Evolutionary conservation across 345 rosid species (phyloP).

Genomic region (Litchi chinensis): DNA sequence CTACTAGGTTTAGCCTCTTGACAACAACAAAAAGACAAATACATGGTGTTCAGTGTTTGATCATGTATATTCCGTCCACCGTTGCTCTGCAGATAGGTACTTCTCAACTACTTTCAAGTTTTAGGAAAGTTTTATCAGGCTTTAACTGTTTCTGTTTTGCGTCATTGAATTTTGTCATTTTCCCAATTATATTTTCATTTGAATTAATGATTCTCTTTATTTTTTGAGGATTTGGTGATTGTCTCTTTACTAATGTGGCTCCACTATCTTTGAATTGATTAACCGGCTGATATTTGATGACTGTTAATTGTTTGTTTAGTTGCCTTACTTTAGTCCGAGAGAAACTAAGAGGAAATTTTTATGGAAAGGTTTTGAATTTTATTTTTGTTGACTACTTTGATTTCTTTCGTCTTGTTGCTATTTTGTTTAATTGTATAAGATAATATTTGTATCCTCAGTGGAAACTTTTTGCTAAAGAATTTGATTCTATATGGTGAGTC

Average conservation of each 20-base stretch:
- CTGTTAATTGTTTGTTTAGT: too few species aligned
- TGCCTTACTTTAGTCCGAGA: background rate
- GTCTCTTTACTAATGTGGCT: background rate
- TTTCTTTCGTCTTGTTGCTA: background rate
- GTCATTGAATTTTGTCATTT: constrained; percentile 15
- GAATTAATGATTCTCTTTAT: background rate
- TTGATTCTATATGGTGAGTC: background rate
- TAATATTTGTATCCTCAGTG: background rate
- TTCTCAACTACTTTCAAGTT: constrained; percentile 30
- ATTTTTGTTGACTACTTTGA: background rate
- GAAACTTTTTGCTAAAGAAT: background rate
- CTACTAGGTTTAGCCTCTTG: constrained; percentile 31
- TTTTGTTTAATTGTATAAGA: background rate
- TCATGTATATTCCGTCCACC: constrained; percentile 40
- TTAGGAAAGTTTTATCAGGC: constrained; percentile 37
- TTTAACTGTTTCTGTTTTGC: constrained; percentile 20
- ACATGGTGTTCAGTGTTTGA: constrained; percentile 26
- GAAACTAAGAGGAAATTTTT: background rate
- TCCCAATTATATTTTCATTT: constrained; percentile 2
- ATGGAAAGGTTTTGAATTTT: background rate
- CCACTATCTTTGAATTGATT: too few species aligned
- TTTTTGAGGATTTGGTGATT: background rate
- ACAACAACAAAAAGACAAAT: constrained; percentile 14
- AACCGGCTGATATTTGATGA: background rate
- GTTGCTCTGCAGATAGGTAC: constrained; percentile 41